Evolutionary conservation across 352 stramenopile species (phyloP).

Genomic region (Saprolegnia diclina): DNA sequence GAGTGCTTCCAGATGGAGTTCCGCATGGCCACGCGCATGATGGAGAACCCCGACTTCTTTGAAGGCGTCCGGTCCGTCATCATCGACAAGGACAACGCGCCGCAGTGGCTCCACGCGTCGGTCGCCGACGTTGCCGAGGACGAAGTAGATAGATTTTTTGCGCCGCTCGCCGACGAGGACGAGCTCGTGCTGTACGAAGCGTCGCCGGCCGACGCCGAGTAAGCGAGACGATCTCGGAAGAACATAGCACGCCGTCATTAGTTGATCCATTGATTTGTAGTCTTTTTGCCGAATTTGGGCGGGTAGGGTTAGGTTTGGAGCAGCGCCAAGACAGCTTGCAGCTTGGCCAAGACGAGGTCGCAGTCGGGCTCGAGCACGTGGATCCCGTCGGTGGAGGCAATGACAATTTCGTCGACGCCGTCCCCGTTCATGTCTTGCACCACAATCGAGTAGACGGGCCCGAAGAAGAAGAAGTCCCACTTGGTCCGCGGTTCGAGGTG

Average conservation of each 20-base stretch:
- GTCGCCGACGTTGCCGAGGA: constrained; percentile 54
- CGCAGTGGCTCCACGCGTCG: constrained; percentile 82
- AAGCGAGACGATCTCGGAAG: background rate
- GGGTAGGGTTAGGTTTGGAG: background rate
- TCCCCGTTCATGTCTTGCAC: constrained; percentile 25
- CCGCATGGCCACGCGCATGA: constrained; percentile 75
- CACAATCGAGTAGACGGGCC: constrained; percentile 20
- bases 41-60: constrained; percentile 92
- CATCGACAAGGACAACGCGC: constrained; percentile 93
- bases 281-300: too few species aligned
- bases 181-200: constrained; percentile 63
- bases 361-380: constrained; percentile 24
- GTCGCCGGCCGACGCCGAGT: constrained; percentile 18
- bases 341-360: constrained; percentile 18
- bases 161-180: constrained; percentile 61
- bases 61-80: constrained; percentile 95
- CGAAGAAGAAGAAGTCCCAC: constrained; percentile 27
- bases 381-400: constrained; percentile 21
- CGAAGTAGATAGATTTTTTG: constrained; percentile 79
- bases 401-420: constrained; percentile 20
- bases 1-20: constrained; percentile 96
- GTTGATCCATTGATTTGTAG: background rate
- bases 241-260: background rate
- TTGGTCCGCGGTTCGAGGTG: background rate
- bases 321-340: background rate